These are phyloP conservation scores for Citrus trifoliata DNA, from an alignment of 345 rosid species.

Conservation along the genomic window DNA sequence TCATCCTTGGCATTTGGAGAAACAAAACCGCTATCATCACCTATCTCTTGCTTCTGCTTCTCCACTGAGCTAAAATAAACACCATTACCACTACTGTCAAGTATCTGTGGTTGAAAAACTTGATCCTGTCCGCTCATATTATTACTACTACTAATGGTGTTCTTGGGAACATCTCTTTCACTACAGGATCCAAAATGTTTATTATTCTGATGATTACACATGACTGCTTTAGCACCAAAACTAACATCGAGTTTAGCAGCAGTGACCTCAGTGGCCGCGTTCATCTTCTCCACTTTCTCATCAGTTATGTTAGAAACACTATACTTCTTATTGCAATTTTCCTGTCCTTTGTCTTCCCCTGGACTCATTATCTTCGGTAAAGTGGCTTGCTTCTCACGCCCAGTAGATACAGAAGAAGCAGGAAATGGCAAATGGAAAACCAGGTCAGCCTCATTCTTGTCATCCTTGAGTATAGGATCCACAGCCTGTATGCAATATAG, in stretches of 20 bases:
- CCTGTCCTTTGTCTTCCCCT: slow-evolving; percentile 14
- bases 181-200: slow-evolving; percentile 9
- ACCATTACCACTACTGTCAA: slow-evolving; percentile 7
- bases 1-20: slow-evolving; percentile 12
- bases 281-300: slow-evolving; percentile 16
- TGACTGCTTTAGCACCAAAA: slow-evolving; percentile 13
- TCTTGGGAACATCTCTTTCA: slow-evolving; percentile 12
- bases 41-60: slow-evolving; percentile 14
- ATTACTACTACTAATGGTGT: not conserved
- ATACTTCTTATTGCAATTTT: slow-evolving; percentile 14
- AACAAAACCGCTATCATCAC: slow-evolving; percentile 3
- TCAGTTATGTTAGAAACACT: slow-evolving; percentile 8
- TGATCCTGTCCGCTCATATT: not conserved
- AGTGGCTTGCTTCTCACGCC: slow-evolving; percentile 17
- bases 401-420: slow-evolving; percentile 20
- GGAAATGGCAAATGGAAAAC: slow-evolving; percentile 23
- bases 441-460: slow-evolving; percentile 21
- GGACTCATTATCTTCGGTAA: slow-evolving; percentile 14
- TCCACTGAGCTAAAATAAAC: slow-evolving; percentile 10
- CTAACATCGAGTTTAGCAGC: slow-evolving; percentile 12
- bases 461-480: slow-evolving; percentile 17
- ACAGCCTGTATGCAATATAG: slow-evolving; percentile 29
- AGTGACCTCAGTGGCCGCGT: slow-evolving; percentile 6
- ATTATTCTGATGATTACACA: slow-evolving; percentile 5
- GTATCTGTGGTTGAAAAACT: slow-evolving; percentile 1